Evolutionary conservation across 1,284 basidiomycete genomes (phyloP), one percentile per base, ranked within the genome.

Genomic region (Trichosporon ovoides): DNA sequence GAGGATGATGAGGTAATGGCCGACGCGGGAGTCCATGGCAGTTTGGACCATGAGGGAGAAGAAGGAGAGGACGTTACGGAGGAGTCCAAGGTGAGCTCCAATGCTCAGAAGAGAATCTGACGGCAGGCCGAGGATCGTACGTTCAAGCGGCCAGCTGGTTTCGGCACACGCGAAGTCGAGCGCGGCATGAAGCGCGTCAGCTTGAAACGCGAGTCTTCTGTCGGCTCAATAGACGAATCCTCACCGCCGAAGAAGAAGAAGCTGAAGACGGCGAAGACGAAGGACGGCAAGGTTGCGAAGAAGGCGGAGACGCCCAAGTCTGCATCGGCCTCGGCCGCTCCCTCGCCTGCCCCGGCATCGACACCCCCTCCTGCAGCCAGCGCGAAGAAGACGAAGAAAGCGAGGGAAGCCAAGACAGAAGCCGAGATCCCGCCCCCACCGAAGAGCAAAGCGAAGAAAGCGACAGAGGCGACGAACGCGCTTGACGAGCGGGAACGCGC

Each of bases 401-500:
- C 38, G 19, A 10, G 13, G 33, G 43, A 46, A 20, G 31, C 31
- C 19, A 24, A 36, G 18, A 28, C 28, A 19, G 36, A 37, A 4
- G 52, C 36, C 14, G 52, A 53, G 22, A 48, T 18, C 22, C 52
- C 52, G 20, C 31, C 31, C 16, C 54, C 49, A 22, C 43, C 50
- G 19, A 55, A 24, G 19, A 14, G 38, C 40, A 46, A 43, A 24
- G 18, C 38, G 11, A 54, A 37, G 46, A 18, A 33, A 3, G 43
- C 24, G 22, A 10, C 43, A 2, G 43, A 48, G 22, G 18, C 43
- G 2, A n/a, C 14, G 20, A 40, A 10, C 12, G 24, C 34, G 3
- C 37, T 66, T 19, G 66, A 68, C 54, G 62, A 64, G 38, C 43
- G 65, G 38, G 67, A 65, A 49, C 48, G 56, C 31, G 59, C 53